Evolutionary conservation across 768 basidiomycete species (phyloP), one percentile per base, ranked within the genome.

Genomic region (Cystoderma amianthinum): DNA sequence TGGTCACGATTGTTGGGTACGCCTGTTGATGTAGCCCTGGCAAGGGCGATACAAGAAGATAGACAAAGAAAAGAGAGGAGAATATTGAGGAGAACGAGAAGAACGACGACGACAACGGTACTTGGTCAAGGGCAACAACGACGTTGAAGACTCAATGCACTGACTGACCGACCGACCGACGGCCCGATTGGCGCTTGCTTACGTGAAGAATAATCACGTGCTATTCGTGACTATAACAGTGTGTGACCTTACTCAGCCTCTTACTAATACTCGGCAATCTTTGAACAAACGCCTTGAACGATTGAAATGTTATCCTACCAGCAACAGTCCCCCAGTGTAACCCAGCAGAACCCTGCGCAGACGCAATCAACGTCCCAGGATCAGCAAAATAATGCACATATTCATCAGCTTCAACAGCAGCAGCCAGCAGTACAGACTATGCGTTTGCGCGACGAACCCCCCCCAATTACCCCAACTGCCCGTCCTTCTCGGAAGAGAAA

Each of bases 401-500:
- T 9, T 36, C 34, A 49, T 42, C 48, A 30, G n/a, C 39, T 32
- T 12, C 24, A 19, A 53, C 52, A 49, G 40, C 50, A 51, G 21
- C 41, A 51, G 32, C 37, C 45, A 6, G 33, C 47, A 10, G 37
- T 50, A 5, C 58, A 58, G 21, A 58, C 68, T 16, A 76, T 80
- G 74, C 76, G 81, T 51, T 70, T 85, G 30, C 73, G 77, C 53
- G 81, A 83, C 33, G 80, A 82, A 38, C 71, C 60, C 41, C 68
- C 64, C 35, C 64, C 63, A 46, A 65, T 69, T 58, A 64, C 62
- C 32, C 67, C 71, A 30, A 59, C 72, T 11, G 44, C 68, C 36
- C 71, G 76, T 35, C 44, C 63, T 9, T 55, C 67, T 22, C 72
- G 83, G 44, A 88, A 88, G 57, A 76, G 85, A 51, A 88, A 88